A percentile compares a stretch with the other conserved stretches of the same genome.
These are phyloP conservation scores for Penicillium pancosmium DNA, from an alignment of 495 filamentous ascomycete genomes.

Conservation along the genomic window DNA sequence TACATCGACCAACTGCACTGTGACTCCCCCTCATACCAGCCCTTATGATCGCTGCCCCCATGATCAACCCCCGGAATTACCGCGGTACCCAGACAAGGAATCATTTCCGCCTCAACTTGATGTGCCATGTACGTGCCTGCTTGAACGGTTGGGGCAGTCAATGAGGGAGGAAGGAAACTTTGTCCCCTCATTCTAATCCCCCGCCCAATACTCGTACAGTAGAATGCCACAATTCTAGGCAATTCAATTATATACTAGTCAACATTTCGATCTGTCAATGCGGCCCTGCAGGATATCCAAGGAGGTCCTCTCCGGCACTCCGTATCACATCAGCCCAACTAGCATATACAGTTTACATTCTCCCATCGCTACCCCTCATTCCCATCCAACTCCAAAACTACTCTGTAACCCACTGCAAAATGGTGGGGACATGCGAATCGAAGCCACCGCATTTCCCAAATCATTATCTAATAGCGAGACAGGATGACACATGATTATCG, in stretches of 20 bases:
- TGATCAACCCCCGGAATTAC: neutral
- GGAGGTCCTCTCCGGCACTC: neutral
- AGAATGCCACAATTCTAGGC: slow-evolving; percentile 1
- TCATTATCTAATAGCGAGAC: slow-evolving; percentile 30
- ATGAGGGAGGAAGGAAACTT: neutral
- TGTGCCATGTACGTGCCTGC: neutral
- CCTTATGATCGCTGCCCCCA: neutral
- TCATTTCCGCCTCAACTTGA: neutral
- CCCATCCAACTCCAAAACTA: neutral
- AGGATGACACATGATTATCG: slow-evolving; percentile 32
- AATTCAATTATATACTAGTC: slow-evolving; percentile 1
- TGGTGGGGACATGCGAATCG: slow-evolving; percentile 9
- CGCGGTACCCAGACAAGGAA: slow-evolving; percentile 3
- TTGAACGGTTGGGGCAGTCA: slow-evolving; percentile 1
- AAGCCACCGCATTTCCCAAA: neutral
- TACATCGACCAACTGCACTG: neutral
- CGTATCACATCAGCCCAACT: slow-evolving; percentile 3
- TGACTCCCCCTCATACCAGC: neutral
- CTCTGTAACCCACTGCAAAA: neutral
- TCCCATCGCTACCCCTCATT: neutral
- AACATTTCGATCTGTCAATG: neutral
- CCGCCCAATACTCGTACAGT: neutral
- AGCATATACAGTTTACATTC: neutral
- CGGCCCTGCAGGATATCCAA: neutral
- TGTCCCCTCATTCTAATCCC: neutral